Evolutionary conservation across 1,284 basidiomycete species (phyloP), one percentile per base, ranked within the genome.

Genomic region (Lentinus polychrous): DNA sequence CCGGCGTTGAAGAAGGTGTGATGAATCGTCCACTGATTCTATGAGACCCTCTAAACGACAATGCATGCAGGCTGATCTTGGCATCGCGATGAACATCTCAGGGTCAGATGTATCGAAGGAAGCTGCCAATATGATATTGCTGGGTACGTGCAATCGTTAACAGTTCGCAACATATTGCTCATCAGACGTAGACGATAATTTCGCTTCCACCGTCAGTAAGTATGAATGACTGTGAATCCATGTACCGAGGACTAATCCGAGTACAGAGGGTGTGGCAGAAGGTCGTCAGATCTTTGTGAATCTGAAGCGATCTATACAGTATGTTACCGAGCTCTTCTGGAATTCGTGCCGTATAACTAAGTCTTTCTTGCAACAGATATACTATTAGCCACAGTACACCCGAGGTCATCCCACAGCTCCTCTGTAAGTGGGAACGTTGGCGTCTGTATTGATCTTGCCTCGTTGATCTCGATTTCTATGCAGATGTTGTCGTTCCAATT

Each of bases 51-150:
- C 2, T 44, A 23, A 37, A 11, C 22, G 14, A 38, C 23, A 33
- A 35, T 43, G 7, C 38, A 31, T 20, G 34, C 24, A 73, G 68
- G 83, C 83, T 15, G 82, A 85, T 56, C 68, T 86, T 27, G 83
- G 83, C 41, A 84, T 86, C 57, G 81, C 83, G 0, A 86, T 86
- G 83, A 83, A 83, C 55, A 78, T 83, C 34, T 82, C 80, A 32
- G 83, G 82, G 15, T 83, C 81, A 3, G 83, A 85, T 54, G 83
- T 85, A 12, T 81, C 82, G 0, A 85, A 84, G 59, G 83, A 85
- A 60, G 82, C 83, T 8, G 82, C 82, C 1, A 79, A 86, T 60
- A 83, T 86, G 81, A 82, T 85, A 54, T 66, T 85, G 4, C 69
- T 83, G 8, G 79, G 79, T 76, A 55, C 49, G 65, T 52, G 45